phyloP scores from a whole-genome alignment of 371 early-diverging fungal species.

The Chytridium lagenaria region DNA sequence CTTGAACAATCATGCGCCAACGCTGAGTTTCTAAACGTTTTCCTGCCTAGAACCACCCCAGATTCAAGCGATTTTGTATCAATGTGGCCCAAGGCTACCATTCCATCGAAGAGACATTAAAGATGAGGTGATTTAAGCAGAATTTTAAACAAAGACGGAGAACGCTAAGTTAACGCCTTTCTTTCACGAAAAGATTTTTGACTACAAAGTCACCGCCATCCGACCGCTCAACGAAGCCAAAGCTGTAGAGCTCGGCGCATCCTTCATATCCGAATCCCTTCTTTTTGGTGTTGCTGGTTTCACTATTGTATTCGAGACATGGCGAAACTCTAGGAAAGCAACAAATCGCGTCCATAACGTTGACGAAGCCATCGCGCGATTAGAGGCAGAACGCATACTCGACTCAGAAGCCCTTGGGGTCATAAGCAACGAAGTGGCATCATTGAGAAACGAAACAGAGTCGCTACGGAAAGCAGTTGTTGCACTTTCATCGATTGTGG shows the following conservation, averaged over 20 bases:
- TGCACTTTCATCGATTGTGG: slow-evolving; percentile 1
- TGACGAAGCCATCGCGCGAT: slow-evolving; percentile 73
- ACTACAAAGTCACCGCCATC: slow-evolving; percentile 78
- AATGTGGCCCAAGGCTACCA: slow-evolving; percentile 66
- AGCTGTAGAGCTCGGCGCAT: slow-evolving; percentile 88
- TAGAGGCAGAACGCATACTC: slow-evolving; percentile 56
- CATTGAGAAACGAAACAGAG: slow-evolving; percentile 23
- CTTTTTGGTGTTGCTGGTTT: slow-evolving; percentile 84
- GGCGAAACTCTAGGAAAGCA: slow-evolving; percentile 68
- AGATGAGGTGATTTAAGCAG: slow-evolving; percentile 19
- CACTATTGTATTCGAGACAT: slow-evolving; percentile 64
- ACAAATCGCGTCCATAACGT: slow-evolving; percentile 69
- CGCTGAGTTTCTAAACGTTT: slow-evolving; percentile 2
- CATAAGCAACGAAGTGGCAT: slow-evolving; percentile 36
- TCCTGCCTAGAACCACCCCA: slow-evolving; percentile 40
- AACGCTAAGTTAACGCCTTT: too few species aligned
- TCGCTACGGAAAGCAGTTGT: slow-evolving; percentile 12
- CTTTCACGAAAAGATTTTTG: slow-evolving; percentile 44
- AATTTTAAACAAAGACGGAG: too few species aligned
- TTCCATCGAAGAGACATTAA: slow-evolving; percentile 36
- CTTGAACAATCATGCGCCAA: not conserved
- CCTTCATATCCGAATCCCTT: slow-evolving; percentile 84
- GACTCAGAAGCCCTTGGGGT: slow-evolving; percentile 56
- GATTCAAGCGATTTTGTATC: slow-evolving; percentile 68
- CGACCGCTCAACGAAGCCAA: slow-evolving; percentile 85